phyloP scores from a whole-genome alignment of 1,284 basidiomycete species.

The Tilletia caries region DNA sequence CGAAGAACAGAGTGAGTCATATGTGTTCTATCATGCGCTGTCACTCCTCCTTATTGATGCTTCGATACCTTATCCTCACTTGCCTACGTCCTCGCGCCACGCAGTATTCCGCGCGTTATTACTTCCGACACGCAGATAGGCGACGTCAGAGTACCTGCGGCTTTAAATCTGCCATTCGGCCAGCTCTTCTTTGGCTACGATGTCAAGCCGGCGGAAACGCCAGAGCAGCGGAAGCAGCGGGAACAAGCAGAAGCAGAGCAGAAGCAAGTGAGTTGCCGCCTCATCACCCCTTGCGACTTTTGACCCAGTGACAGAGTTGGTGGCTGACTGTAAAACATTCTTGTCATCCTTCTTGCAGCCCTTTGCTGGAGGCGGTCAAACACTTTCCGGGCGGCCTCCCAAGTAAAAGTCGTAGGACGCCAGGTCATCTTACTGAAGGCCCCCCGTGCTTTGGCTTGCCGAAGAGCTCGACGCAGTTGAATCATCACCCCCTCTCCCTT shows the following conservation, averaged over 20 bases:
- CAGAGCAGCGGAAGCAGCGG: conserved; percentile 26
- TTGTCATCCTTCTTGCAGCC: neutral
- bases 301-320: too few relatives aligned
- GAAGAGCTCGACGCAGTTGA: too few relatives aligned
- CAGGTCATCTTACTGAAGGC: too few relatives aligned
- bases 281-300: too few relatives aligned
- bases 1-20: conserved; percentile 41
- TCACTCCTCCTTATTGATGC: neutral
- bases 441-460: too few relatives aligned
- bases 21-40: too few relatives aligned
- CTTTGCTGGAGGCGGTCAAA: neutral
- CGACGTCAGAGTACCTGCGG: conserved; percentile 78
- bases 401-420: too few relatives aligned
- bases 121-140: conserved; percentile 73
- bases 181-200: conserved; percentile 53
- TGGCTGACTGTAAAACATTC: neutral
- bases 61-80: conserved; percentile 22
- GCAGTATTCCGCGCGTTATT: conserved; percentile 76
- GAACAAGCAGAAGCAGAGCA: conserved; percentile 15
- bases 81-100: conserved; percentile 6
- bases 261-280: neutral
- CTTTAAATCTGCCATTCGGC: conserved; percentile 84
- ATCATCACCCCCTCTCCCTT: too few relatives aligned
- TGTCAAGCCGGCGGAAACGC: conserved; percentile 33
- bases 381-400: neutral